Base-by-base conservation (phyloP, 148 eudicot species). In the Silene uniflora region DNA sequence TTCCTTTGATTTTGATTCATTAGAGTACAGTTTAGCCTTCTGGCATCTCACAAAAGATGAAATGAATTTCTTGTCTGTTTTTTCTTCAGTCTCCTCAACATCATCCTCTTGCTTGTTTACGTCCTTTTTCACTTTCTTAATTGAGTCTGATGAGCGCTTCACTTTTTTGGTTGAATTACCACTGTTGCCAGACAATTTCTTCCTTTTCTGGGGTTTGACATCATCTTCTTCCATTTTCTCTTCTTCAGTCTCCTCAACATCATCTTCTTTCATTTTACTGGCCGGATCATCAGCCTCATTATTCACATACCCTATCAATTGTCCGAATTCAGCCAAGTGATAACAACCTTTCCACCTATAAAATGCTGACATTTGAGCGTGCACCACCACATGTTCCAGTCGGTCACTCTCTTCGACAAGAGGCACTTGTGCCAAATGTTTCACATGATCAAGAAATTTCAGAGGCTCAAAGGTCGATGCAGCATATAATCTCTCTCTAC, bases 311-410 rank as follows among this genome's bases (percentile, higher is more conserved):
- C 78, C 86, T 72, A 68, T 71, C 75, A 80, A 67, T 60, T 70
- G 72, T 75, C 81, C 74, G 65, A 86, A 76, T 69, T 78, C 74
- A 2, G 91, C 89, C 25, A 87, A 77, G 78, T 82, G 80, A 80
- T 77, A 47, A 73, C 75, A 69, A n/a, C 91, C 93, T 78, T 89
- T 92, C 88, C 91, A 89, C 44, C 91, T 84, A 74, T 83, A 84
- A 74, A 84, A 89, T 22, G 97, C 91, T 73, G 84, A 75, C 76
- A 87, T 75, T 66, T 86, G 90, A 55, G 91, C 89, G 66, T 77
- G 83, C 65, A 80, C 75, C 54, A 73, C 72, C 55, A 83, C 83
- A 77, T 83, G 81, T 54, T 87, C 81, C 73, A 92, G 76, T 62
- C 77, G 81, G 64, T 76, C 84, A 77, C 71, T 52, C 9, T 71